Evolutionary conservation across 2,329 filamentous ascomycete species (phyloP), one percentile per base, ranked within the genome.

Genomic region (Neoarthrinium moseri): DNA sequence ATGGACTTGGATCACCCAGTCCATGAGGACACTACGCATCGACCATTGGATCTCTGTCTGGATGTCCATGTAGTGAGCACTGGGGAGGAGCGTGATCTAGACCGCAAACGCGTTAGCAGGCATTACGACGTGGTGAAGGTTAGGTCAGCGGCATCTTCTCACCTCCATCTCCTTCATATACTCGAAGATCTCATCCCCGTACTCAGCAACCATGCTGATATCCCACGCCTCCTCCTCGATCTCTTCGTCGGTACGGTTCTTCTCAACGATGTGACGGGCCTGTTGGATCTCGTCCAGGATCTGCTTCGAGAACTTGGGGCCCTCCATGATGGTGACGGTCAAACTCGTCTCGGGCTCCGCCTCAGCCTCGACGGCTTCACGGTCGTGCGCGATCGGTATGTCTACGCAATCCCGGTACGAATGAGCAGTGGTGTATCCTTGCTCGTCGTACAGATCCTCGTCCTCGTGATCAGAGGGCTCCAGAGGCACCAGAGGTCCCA

Each of bases 31-130:
- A 5, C 91, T 87, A 37, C 94, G 89, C 94, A 97, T 99, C 3
- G 91, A 96, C 94, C 94, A 99, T 64, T 96, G 89, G 47, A 99
- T 95, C 67, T 97, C 92, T n/a, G 87, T 85, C 66, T 99, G 94
- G 55, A 87, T 84, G 51, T 96, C 90, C 92, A 99, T 99, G 75
- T 99, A 99, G 64, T 94, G 83, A 4, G 90, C 78, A 60, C 94
- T 91, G 1, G 94, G 94, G 32, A 91, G 76, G 82, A 96, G 87
- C 56, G 77, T 84, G 64, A 77, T 80, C 88, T 90, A 62, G 47
- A 42, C 11, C 38, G 29, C n/a, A 11, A 12, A 30, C 37, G 26
- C 40, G 38, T 61, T 52, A 59, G 56, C 34, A 55, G n/a, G n/a
- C n/a, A n/a, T n/a, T n/a, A n/a, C n/a, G n/a, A n/a, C n/a, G n/a